Base-by-base conservation (phyloP, 2,329 filamentous ascomycete genomes). In the Cladophialophora yegresii region DNA sequence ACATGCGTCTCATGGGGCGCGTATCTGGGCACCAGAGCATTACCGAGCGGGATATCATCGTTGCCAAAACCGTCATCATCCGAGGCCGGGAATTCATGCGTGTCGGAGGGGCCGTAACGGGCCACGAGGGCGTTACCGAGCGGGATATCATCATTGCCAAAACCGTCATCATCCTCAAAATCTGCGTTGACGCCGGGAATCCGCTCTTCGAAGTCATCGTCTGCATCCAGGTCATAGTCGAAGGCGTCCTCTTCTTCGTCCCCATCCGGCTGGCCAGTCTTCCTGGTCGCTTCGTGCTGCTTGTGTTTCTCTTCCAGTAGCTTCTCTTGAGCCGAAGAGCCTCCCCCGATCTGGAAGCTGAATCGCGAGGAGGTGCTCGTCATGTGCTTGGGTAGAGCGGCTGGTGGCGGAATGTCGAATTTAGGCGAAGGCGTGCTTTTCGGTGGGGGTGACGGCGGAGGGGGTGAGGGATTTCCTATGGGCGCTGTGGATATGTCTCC, bases 291-390 rank as follows among this genome's bases (percentile, higher is more conserved):
- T 73, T 83, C 77, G 76, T 85, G 77, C 73, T 81, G 76, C 76
- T 85, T 81, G 69, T 87, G 85, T 58, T 85, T 85, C 65, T 88
- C 86, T 74, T 89, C 86, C 36, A 89, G 75, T 6, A 87, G 75
- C 67, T 83, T 83, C 71, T 89, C 86, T 71, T 89, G 85, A 0
- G 80, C 79, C 4, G 82, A 80, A 4, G 85, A 86, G 9, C 80
- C 79, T 16, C 82, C 82, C 5, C 80, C 82, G 70, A 88, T 83
- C 67, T 89, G 86, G 69, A 89, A 89, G 69, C 86, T 88, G 71
- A 89, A 89, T 9, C 86, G 78, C 1, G 85, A 87, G 0, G 85
- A 83, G 72, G 83, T 85, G 70, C 85, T 87, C 62, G 77, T 81
- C 61, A 82, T 73, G 69, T 81, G 80, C 64, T 76, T 79, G 1